These are phyloP conservation scores for Turritis glabra DNA, from an alignment of 345 rosid genomes.

Conservation along the genomic window DNA sequence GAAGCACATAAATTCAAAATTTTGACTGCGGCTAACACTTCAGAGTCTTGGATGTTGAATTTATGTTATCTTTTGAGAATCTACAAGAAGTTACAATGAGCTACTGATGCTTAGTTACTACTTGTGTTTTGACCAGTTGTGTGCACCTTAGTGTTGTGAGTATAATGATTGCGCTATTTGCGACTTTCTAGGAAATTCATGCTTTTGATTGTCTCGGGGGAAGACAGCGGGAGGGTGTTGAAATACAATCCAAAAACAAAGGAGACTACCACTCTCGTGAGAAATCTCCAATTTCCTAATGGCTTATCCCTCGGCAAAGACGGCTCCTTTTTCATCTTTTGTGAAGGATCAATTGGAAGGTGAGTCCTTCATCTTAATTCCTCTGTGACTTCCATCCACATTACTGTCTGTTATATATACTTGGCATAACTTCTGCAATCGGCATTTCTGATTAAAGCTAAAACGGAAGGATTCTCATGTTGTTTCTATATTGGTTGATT, in stretches of 20 bases:
- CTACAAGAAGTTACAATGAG: neutral
- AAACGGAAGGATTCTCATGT: neutral
- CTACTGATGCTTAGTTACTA: neutral
- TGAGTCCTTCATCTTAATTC: constrained; percentile 28
- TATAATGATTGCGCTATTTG: neutral
- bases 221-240: constrained; percentile 71
- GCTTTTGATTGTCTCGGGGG: constrained; percentile 75
- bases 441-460: too few relatives aligned
- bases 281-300: constrained; percentile 83
- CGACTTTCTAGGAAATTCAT: constrained; percentile 64
- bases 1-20: neutral
- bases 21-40: neutral
- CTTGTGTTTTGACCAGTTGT: neutral
- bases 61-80: neutral
- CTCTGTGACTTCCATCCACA: constrained; percentile 12
- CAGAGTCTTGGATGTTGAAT: neutral
- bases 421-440: neutral
- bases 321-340: constrained; percentile 68
- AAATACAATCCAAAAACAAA: constrained; percentile 71
- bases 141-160: neutral
- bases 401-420: neutral
- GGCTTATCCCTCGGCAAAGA: constrained; percentile 87
- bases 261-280: constrained; percentile 68
- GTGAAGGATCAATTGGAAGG: constrained; percentile 79
- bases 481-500: neutral